Evolutionary conservation across 345 rosid genomes (phyloP).

Genomic region (Lepidium sativum): DNA sequence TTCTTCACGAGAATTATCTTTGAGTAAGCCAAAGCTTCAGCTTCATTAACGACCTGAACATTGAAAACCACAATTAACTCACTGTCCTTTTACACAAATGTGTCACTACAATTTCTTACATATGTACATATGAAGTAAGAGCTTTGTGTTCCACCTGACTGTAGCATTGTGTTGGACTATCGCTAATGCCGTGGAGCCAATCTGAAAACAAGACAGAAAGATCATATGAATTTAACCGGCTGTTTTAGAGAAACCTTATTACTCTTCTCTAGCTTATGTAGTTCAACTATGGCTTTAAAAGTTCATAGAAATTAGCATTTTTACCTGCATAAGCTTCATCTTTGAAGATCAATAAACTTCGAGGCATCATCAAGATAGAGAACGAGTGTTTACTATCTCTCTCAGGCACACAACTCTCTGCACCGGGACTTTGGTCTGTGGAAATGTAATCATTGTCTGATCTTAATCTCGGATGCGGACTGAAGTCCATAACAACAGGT

Average conservation of each 20-base stretch:
- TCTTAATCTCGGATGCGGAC: slow-evolving; percentile 57
- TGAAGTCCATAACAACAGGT: slow-evolving; percentile 78
- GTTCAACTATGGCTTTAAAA: background rate
- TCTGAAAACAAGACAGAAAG: slow-evolving; percentile 34
- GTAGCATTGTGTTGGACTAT: slow-evolving; percentile 38
- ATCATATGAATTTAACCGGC: background rate
- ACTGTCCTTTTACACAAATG: background rate
- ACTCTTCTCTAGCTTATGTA: background rate
- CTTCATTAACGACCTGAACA: slow-evolving; percentile 33
- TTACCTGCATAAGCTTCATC: slow-evolving; percentile 61
- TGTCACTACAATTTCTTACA: background rate
- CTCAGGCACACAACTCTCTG: slow-evolving; percentile 20
- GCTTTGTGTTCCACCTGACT: slow-evolving; percentile 34
- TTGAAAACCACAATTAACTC: background rate
- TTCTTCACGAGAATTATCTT: slow-evolving; percentile 25
- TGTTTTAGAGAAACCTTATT: background rate
- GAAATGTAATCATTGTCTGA: slow-evolving; percentile 11
- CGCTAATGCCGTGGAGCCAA: slow-evolving; percentile 73
- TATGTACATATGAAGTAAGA: background rate
- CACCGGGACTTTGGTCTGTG: slow-evolving; percentile 4
- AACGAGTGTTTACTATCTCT: slow-evolving; percentile 36
- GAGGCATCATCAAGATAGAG: slow-evolving; percentile 70
- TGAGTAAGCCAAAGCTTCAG: slow-evolving; percentile 30
- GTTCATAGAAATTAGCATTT: background rate
- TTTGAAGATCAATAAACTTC: slow-evolving; percentile 79